A percentile compares a stretch with the other conserved stretches of the same genome.
These are phyloP conservation scores for Claviceps sp. DNA, from an alignment of 2,329 filamentous ascomycete genomes.

Conservation along the genomic window DNA sequence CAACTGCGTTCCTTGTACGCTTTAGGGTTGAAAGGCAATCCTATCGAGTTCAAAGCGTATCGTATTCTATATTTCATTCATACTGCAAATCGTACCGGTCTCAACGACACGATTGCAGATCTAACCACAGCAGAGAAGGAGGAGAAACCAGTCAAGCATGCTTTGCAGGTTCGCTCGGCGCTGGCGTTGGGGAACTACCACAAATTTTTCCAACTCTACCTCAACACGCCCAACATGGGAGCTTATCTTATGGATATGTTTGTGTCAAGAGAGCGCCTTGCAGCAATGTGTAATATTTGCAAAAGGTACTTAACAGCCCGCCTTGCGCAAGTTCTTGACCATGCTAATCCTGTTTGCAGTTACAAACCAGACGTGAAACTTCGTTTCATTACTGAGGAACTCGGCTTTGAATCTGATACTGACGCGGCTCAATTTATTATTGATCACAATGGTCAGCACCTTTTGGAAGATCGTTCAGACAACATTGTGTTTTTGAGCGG, in stretches of 20 bases:
- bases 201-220: conserved; percentile 92
- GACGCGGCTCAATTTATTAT: conserved; percentile 86
- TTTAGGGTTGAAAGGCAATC: conserved; percentile 74
- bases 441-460: conserved; percentile 59
- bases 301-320: conserved; percentile 51
- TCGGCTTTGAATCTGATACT: conserved; percentile 86
- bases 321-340: no score
- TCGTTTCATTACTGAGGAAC: conserved; percentile 86
- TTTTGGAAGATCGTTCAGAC: conserved; percentile 66
- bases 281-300: conserved; percentile 83
- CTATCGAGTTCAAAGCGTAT: conserved; percentile 96
- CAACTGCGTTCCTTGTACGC: conserved; percentile 87
- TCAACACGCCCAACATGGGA: conserved; percentile 91
- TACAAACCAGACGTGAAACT: conserved; percentile 86
- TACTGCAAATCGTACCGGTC: conserved; percentile 92
- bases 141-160: conserved; percentile 75
- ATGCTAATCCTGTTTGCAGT: conserved; percentile 31
- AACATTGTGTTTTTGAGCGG: conserved; percentile 60
- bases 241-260: conserved; percentile 99
- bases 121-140: conserved; percentile 95
- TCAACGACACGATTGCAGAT: conserved; percentile 97
- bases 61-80: conserved; percentile 99
- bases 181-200: conserved; percentile 93
- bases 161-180: conserved; percentile 78
- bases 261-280: conserved; percentile 80